Evolutionary conservation across 2,329 filamentous ascomycete genomes (phyloP).

Genomic region (Fonsecaea pugnacius): DNA sequence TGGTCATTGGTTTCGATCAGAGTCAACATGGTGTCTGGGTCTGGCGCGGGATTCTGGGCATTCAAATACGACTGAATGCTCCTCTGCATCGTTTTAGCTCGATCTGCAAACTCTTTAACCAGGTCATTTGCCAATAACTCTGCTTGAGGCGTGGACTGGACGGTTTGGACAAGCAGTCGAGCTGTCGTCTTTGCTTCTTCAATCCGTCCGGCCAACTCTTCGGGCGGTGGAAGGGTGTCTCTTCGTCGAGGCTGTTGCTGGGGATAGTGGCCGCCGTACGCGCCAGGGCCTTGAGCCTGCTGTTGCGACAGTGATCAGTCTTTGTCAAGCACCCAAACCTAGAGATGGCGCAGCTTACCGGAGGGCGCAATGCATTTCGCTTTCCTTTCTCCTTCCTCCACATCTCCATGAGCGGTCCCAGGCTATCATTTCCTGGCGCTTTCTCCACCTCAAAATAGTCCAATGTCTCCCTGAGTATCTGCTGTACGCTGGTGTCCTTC

Average conservation of each 20-base stretch:
- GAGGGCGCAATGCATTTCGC: conserved; percentile 49
- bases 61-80: conserved; percentile 87
- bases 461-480: conserved; percentile 85
- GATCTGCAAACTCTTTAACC: conserved; percentile 86
- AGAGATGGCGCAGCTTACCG: conserved; percentile 33
- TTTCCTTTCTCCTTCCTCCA: conserved; percentile 85
- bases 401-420: conserved; percentile 75
- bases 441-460: conserved; percentile 76
- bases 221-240: conserved; percentile 64
- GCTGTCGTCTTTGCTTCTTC: conserved; percentile 91
- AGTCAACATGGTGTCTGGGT: conserved; percentile 91
- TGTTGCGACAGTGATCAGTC: conserved; percentile 31
- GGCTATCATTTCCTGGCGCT: conserved; percentile 70
- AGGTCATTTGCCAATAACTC: conserved; percentile 85
- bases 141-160: conserved; percentile 77
- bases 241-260: conserved; percentile 46
- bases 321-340: conserved; percentile 34
- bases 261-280: conserved; percentile 22
- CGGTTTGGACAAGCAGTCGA: conserved; percentile 86
- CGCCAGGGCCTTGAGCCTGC: conserved; percentile 44
- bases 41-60: conserved; percentile 75
- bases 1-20: conserved; percentile 95
- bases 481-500: conserved; percentile 75
- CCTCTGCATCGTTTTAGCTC: conserved; percentile 78
- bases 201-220: conserved; percentile 79